These are phyloP conservation scores for Metschnikowia bowlesiae DNA, from an alignment of 805 yeast genomes.

Conservation along the genomic window DNA sequence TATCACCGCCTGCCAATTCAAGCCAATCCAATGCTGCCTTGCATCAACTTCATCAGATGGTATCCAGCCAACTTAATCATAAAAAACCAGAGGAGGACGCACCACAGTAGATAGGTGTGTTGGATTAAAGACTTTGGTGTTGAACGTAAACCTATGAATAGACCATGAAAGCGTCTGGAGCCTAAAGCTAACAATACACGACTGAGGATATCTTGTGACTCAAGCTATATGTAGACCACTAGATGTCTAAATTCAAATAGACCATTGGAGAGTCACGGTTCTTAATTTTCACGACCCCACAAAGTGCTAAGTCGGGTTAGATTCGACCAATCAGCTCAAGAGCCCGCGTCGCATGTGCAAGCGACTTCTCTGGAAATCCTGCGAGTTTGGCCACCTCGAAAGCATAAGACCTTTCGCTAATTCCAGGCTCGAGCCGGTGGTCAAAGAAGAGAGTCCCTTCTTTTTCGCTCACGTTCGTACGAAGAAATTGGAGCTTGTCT, in stretches of 20 bases:
- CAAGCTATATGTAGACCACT: neutral
- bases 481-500: constrained; percentile 23
- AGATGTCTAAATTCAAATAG: too few relatives aligned
- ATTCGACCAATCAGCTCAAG: constrained; percentile 3
- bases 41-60: constrained; percentile 18
- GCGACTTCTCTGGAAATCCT: constrained; percentile 64
- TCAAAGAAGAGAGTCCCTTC: constrained; percentile 37
- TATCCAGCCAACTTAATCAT: constrained; percentile 11
- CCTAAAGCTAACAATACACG: neutral
- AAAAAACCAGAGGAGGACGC: constrained; percentile 1
- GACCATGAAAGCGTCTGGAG: neutral
- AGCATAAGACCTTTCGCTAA: constrained; percentile 74
- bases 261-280: too few relatives aligned
- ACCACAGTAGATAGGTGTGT: neutral
- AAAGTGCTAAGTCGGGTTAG: neutral
- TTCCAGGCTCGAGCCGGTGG: constrained; percentile 59
- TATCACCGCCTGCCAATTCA: neutral
- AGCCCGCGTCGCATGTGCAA: constrained; percentile 46
- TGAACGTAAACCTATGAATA: too few relatives aligned
- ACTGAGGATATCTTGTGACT: too few relatives aligned
- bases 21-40: constrained; percentile 8
- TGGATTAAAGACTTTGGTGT: neutral
- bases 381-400: constrained; percentile 72
- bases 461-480: constrained; percentile 29
- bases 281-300: neutral